phyloP scores from a whole-genome alignment of 805 yeast species.

The Wickerhamomyces canadensis region DNA sequence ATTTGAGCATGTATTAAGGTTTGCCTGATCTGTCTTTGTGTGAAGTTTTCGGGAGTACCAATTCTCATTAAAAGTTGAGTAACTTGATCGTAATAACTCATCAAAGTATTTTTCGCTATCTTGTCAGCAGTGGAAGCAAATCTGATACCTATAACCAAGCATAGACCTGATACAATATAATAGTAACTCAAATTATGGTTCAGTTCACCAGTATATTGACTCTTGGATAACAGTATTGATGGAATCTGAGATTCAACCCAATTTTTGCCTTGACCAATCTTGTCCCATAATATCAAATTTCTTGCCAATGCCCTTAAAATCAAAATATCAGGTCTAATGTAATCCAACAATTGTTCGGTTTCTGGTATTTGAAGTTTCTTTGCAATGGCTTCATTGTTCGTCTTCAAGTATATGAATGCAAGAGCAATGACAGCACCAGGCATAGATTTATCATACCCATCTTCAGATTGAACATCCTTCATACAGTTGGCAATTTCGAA shows the following conservation, averaged over 20 bases:
- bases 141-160: conserved; percentile 68
- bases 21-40: conserved; percentile 48
- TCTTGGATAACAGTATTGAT: conserved; percentile 28
- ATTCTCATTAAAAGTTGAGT: conserved; percentile 8
- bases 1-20: conserved; percentile 54
- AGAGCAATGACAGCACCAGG: conserved; percentile 76
- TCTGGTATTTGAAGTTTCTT: conserved; percentile 53
- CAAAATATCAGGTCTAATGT: conserved; percentile 74
- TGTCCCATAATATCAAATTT: conserved; percentile 21
- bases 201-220: conserved; percentile 14
- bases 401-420: conserved; percentile 64
- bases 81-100: conserved; percentile 33
- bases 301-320: conserved; percentile 54
- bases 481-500: conserved; percentile 51
- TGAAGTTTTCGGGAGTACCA: conserved; percentile 36
- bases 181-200: conserved; percentile 48
- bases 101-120: conserved; percentile 47
- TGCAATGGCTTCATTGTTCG: conserved; percentile 57
- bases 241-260: conserved; percentile 46
- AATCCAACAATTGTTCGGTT: conserved; percentile 50
- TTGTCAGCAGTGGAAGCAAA: conserved; percentile 65
- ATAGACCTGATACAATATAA: conserved; percentile 67
- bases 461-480: conserved; percentile 57
- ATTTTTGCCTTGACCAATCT: conserved; percentile 9
- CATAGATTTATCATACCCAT: conserved; percentile 55